Evolutionary conservation across 257 asterid species (phyloP).

Genomic region (Lycium ferocissimum): DNA sequence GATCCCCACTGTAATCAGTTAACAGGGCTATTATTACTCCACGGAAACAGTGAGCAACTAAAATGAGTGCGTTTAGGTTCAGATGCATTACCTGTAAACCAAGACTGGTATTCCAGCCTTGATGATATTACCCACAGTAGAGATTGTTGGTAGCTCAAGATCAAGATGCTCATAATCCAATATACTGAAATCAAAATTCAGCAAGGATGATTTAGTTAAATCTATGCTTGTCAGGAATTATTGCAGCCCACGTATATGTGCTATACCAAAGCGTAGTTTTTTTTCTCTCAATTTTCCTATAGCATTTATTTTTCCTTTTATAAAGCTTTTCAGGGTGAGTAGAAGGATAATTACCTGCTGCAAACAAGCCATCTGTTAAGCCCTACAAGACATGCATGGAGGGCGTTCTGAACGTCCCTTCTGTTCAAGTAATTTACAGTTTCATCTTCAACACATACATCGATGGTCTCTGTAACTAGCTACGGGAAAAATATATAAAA

Average conservation of each 20-base stretch:
- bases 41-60: neutral
- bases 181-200: slow-evolving; percentile 50
- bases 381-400: slow-evolving; percentile 78
- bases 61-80: neutral
- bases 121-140: slow-evolving; percentile 56
- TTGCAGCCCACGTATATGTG: neutral
- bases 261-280: neutral
- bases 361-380: slow-evolving; percentile 72
- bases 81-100: slow-evolving; percentile 61
- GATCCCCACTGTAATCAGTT: slow-evolving; percentile 70
- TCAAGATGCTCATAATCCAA: slow-evolving; percentile 77
- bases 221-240: neutral
- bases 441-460: slow-evolving; percentile 82
- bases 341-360: slow-evolving; percentile 60
- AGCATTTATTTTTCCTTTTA: neutral
- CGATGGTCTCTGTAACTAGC: slow-evolving; percentile 65
- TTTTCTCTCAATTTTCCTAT: neutral
- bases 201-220: neutral
- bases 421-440: slow-evolving; percentile 75
- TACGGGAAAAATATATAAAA: slow-evolving; percentile 32
- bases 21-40: neutral
- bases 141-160: slow-evolving; percentile 71
- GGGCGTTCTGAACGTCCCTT: slow-evolving; percentile 65
- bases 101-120: slow-evolving; percentile 73
- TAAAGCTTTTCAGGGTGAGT: neutral